Base-by-base conservation (phyloP, 2,329 filamentous ascomycete genomes). In the Cercospora brassicicola region DNA sequence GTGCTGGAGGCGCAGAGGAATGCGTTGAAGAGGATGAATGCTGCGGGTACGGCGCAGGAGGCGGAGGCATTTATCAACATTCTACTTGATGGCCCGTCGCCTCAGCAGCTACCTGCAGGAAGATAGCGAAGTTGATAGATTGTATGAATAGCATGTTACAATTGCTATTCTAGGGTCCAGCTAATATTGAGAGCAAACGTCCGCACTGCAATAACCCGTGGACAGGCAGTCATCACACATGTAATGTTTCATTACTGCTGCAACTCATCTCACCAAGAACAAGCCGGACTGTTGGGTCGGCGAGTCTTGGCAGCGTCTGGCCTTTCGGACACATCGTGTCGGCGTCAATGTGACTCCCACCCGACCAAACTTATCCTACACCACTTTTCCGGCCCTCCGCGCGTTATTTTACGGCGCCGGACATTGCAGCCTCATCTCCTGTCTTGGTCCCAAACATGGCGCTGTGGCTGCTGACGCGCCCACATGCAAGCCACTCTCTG, bases 1-100 rank as follows among this genome's bases (percentile, higher is more conserved):
- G 91, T 94, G 7, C 81, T 92, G 39, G 88, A 90, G 74, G 87
- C 90, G 62, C 86, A 93, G 69, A 89, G 90, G 67, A 86, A 88
- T 76, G 90, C 89, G 10, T 78, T 94, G 72, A 82, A 83, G 74
- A 85, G 88, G 64, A 85, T 92, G 67, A 85, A 92, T 76, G 86
- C 93, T 23, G 79, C 81, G 45, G 81, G 79, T 30, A 85, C 94
- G 53, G 83, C 85, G 59, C 82, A 81, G 64, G 89, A 91, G 71
- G 91, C 91, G 0, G 89, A 90, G 67, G 78, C 78, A 9, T 91
- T 90, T 78, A 84, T 79, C 1, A 77, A 78, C 76, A 6, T 20
- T 59, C 18, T 59, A 30, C 31, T 59, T 18, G 55, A 59, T 59
- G 55, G 55, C 11, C 55, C 28, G 55, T 36, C 28, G n/a, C n/a